Evolutionary conservation across 2,329 filamentous ascomycete species (phyloP), one percentile per base, ranked within the genome.

Genomic region (Xylaria sp.): DNA sequence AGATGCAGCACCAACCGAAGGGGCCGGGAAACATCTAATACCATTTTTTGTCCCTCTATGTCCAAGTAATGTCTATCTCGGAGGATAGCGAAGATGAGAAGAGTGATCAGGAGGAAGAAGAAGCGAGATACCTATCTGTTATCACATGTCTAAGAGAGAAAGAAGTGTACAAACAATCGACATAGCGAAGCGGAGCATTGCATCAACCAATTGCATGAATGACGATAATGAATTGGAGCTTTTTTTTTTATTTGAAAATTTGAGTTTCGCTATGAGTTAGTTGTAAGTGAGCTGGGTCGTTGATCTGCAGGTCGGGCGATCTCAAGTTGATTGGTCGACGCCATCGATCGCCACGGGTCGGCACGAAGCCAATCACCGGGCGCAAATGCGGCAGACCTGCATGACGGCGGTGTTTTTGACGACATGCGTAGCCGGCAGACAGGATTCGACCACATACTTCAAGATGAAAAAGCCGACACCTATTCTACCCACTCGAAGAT

Each of bases 41-140:
- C 51, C 54, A 42, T 30, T 39, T 67, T 61, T 65, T 45, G 62
- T 59, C 56, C 19, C 51, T 47, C 7, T 62, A 24, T 63, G 34
- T 68, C 53, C 32, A 54, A 60, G 48, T 66, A 59, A 66, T 69
- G 30, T 50, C 54, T 45, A 66, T 59, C 51, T 56, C 48, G 6
- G n/a, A 63, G 47, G 27, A 59, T 17, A 48, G 42, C 42, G 54
- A 59, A 56, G 67, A 60, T 59, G 27, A 30, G 36, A 39, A 53
- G 53, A 63, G n/a, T 47, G 34, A 65, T 21, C n/a, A 39, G 24
- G 34, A 45, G 21, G 36, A 27, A 27, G 24, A 27, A 19, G 14
- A 62, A 59, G 66, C 61, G 54, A 65, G 62, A 51, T 62, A 58
- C 47, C 55, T 55, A 42, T 47, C 60, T 47, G 47, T 51, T 51